Conservation (phyloP, 2,329 filamentous ascomycete genomes). For the Trichoderma guizhouense region DNA sequence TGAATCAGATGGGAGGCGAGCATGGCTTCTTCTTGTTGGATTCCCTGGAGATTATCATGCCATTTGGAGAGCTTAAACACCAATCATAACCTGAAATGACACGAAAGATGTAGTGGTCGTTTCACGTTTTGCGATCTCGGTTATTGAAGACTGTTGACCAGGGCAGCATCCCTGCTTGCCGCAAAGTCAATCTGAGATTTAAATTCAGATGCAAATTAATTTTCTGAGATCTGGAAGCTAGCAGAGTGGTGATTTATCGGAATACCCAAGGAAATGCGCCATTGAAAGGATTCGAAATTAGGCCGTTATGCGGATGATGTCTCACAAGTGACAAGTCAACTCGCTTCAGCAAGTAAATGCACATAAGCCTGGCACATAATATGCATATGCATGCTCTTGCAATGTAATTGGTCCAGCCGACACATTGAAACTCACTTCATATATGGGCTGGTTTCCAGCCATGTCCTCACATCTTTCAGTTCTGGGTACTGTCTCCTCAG, state of each 20-base stretch:
- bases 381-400: neutral
- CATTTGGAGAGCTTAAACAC: neutral
- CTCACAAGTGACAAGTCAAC: constrained; percentile 1
- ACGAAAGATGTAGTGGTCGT: neutral
- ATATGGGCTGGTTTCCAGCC: neutral
- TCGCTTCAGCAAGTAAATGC: neutral
- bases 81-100: neutral
- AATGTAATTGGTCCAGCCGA: neutral
- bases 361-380: neutral
- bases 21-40: neutral
- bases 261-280: neutral
- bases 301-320: neutral
- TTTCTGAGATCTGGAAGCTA: neutral
- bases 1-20: constrained; percentile 23
- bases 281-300: neutral
- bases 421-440: neutral
- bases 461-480: neutral
- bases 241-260: neutral
- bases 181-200: neutral
- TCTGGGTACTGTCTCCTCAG: neutral
- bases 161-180: neutral
- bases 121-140: neutral
- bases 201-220: neutral
- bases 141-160: neutral
- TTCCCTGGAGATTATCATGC: neutral